A percentile compares a stretch with the other conserved stretches of the same genome.
Conservation (phyloP, 176 grass and related monocot genomes). For the Paspalum vaginatum region DNA sequence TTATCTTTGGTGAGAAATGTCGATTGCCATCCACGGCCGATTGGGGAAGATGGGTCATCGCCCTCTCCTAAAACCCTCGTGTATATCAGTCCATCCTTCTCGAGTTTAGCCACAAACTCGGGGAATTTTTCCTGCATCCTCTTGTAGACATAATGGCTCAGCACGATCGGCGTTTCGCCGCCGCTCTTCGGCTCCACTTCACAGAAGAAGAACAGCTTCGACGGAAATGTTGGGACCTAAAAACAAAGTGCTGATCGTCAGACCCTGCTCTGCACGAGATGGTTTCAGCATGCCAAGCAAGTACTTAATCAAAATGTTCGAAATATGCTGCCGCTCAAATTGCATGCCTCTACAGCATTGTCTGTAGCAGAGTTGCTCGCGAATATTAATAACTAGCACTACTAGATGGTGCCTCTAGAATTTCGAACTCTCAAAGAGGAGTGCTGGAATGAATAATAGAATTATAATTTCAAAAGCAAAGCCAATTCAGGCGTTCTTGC, state of each 20-base stretch:
- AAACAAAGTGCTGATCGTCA: background rate
- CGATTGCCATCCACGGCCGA: constrained; percentile 93
- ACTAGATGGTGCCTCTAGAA: too few species aligned
- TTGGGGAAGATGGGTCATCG: constrained; percentile 90
- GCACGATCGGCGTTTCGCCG: constrained; percentile 82
- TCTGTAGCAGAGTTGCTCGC: too few species aligned
- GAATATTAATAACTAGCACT: too few species aligned
- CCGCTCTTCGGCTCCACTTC: constrained; percentile 72
- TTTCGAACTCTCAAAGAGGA: too few species aligned
- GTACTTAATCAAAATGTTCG: background rate
- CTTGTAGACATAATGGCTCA: constrained; percentile 82
- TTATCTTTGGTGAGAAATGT: constrained; percentile 93
- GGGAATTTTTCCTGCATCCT: constrained; percentile 69
- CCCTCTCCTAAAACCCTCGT: constrained; percentile 80
- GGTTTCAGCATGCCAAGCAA: background rate
- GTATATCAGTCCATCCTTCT: constrained; percentile 74
- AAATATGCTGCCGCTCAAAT: background rate
- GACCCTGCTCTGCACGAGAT: background rate
- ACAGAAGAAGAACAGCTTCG: constrained; percentile 96
- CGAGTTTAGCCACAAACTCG: constrained; percentile 81
- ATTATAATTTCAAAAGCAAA: background rate
- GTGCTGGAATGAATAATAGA: too few species aligned
- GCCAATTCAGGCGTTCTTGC: background rate
- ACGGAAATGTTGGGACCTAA: constrained; percentile 81
- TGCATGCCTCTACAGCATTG: background rate